A percentile compares a stretch with the other conserved stretches of the same genome.
Evolutionary conservation across 495 filamentous ascomycete species (phyloP).

Genomic region (Penicillium desertorum): DNA sequence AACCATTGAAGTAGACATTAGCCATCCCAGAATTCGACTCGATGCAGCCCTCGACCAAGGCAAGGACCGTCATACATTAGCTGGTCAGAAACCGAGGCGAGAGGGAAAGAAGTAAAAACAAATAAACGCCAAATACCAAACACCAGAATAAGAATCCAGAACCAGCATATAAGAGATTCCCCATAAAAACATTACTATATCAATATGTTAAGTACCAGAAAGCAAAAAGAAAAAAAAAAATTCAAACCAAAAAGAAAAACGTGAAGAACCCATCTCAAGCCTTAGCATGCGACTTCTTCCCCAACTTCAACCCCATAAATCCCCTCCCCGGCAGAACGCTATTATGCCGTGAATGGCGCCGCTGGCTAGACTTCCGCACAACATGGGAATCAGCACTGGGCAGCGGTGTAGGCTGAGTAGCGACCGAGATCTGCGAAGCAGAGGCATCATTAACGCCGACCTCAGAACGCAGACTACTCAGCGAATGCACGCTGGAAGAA

Average conservation of each 20-base stretch:
- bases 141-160: background rate
- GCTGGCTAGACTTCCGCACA: slow-evolving; percentile 23
- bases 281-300: slow-evolving; percentile 30
- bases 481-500: slow-evolving; percentile 70
- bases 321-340: slow-evolving; percentile 27
- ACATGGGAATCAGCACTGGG: slow-evolving; percentile 10
- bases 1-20: slow-evolving; percentile 1
- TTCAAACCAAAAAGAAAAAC: slow-evolving; percentile 10
- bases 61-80: background rate
- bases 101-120: slow-evolving; percentile 4
- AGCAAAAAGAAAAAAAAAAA: slow-evolving; percentile 1
- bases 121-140: slow-evolving; percentile 1
- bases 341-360: slow-evolving; percentile 23
- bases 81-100: background rate
- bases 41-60: background rate
- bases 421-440: slow-evolving; percentile 10
- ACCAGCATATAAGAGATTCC: background rate
- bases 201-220: background rate
- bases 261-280: slow-evolving; percentile 19
- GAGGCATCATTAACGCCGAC: slow-evolving; percentile 44
- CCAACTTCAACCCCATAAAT: slow-evolving; percentile 42
- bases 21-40: background rate
- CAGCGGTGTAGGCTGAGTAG: background rate
- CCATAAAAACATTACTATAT: slow-evolving; percentile 11
- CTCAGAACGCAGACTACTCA: slow-evolving; percentile 58